Evolutionary conservation across 768 basidiomycete species (phyloP).

Genomic region (Boletus patriciae): DNA sequence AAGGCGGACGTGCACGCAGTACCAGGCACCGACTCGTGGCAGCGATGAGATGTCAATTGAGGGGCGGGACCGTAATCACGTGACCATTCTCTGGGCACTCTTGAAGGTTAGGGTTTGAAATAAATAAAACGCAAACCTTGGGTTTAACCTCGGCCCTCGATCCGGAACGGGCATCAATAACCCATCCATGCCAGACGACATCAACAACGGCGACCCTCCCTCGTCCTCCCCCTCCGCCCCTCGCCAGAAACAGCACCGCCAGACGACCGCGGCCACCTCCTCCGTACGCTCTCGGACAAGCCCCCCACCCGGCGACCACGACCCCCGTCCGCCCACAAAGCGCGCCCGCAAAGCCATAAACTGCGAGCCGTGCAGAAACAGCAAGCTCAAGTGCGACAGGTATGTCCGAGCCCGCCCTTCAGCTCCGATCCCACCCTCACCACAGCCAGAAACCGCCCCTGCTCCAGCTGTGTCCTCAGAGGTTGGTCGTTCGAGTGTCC

Average conservation of each 20-base stretch:
- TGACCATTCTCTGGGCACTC: background rate
- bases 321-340: slow-evolving; percentile 71
- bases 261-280: slow-evolving; percentile 12
- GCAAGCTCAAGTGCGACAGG: slow-evolving; percentile 90
- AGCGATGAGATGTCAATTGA: background rate
- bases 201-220: slow-evolving; percentile 14
- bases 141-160: slow-evolving; percentile 22
- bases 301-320: slow-evolving; percentile 52
- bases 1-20: too few relatives aligned
- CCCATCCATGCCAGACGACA: slow-evolving; percentile 35
- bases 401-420: slow-evolving; percentile 24
- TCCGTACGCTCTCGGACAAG: slow-evolving; percentile 49
- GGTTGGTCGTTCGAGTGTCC: slow-evolving; percentile 43
- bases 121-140: slow-evolving; percentile 21
- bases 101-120: slow-evolving; percentile 27
- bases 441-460: slow-evolving; percentile 70
- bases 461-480: slow-evolving; percentile 82
- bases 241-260: slow-evolving; percentile 22
- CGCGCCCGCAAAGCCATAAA: slow-evolving; percentile 86
- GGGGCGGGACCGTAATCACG: slow-evolving; percentile 21
- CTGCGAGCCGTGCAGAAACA: slow-evolving; percentile 84
- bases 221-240: slow-evolving; percentile 11
- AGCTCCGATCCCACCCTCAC: background rate
- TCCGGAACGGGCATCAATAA: slow-evolving; percentile 23
- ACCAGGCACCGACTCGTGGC: too few relatives aligned